Evolutionary conservation across 1,284 basidiomycete genomes (phyloP), one percentile per base, ranked within the genome.

Genomic region (Mycosarcoma mackinlayi): DNA sequence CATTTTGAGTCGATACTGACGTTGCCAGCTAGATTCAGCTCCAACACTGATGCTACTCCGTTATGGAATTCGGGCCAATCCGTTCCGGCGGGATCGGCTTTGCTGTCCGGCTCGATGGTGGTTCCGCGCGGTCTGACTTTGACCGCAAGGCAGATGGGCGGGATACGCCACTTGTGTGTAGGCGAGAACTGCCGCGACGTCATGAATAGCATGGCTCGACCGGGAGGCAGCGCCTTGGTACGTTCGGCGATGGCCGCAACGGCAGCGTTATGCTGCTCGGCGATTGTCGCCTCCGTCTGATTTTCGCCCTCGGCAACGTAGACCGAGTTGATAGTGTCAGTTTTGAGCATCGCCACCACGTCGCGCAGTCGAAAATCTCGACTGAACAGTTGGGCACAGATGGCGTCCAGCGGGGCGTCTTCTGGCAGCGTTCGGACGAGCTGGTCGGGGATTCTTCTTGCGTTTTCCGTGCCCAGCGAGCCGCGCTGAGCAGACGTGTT

Each of bases 1-100:
- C 80, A 82, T 44, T 75, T 75, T 7, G 75, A 76, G 34, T 81
- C 80, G 35, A 81, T 40, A 9, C 30, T 40, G 31, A 93, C 91
- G 37, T 94, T 88, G 18, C 89, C 88, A 50, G 86, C 85, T 40
- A 76, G 37, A n/a, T 90, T 88, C n/a, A 89, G 87, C 55, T 79
- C 70, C 0, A 99, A 84, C 2, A 91, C 95, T 2, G 93, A 91
- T 1, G 94, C 92, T 0, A 96, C 94, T 16, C 96, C 96, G 67
- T 96, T 95, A 84, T 98, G 94, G 83, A 99, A 99, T 63, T 94
- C 91, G 16, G 93, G 93, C 96, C 95, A 99, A 56, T 88, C 88
- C 9, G 89, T 84, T 19, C 74, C 77, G 18, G 56, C 38, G 8
- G 57, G 14, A 14, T 79, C 79, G 14, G 57, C 40, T 34, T 68